phyloP scores from a whole-genome alignment of 176 grass and related monocot species.

The Stipa capillata region DNA sequence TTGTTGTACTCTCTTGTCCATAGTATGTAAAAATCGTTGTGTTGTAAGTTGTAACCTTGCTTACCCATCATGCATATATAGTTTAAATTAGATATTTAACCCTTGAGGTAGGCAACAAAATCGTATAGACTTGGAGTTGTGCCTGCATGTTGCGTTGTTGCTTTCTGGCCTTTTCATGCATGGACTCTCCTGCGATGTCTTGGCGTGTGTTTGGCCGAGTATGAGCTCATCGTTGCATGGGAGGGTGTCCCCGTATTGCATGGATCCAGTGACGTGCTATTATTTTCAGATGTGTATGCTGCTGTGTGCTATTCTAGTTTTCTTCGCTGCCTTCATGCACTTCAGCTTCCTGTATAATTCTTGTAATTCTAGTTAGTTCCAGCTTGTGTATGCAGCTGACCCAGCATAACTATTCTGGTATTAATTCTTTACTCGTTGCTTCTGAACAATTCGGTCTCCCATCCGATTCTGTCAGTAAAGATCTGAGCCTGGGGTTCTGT shows the following conservation, averaged over 20 bases:
- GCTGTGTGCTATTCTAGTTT: background rate
- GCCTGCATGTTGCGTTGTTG: background rate
- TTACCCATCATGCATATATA: conserved; percentile 29
- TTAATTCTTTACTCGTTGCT: background rate
- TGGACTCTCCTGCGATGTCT: background rate
- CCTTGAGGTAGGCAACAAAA: background rate
- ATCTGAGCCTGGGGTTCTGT: background rate
- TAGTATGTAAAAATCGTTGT: conserved; percentile 4
- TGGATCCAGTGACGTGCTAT: too few relatives aligned
- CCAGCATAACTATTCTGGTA: background rate
- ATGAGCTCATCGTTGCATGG: too few relatives aligned
- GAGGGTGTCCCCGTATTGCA: too few relatives aligned
- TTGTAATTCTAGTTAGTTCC: too few relatives aligned
- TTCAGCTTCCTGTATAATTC: background rate
- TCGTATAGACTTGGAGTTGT: background rate
- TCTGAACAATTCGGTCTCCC: too few relatives aligned
- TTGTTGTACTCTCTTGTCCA: conserved; percentile 7
- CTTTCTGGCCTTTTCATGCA: background rate
- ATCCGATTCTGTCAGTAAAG: background rate
- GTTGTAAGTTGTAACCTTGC: conserved; percentile 1
- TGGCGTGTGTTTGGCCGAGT: background rate
- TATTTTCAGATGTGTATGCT: background rate
- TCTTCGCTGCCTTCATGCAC: background rate
- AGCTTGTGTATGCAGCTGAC: background rate
- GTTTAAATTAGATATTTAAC: conserved; percentile 22